phyloP scores from a whole-genome alignment of 371 early-diverging fungal species.

The Mortierella sp. region DNA sequence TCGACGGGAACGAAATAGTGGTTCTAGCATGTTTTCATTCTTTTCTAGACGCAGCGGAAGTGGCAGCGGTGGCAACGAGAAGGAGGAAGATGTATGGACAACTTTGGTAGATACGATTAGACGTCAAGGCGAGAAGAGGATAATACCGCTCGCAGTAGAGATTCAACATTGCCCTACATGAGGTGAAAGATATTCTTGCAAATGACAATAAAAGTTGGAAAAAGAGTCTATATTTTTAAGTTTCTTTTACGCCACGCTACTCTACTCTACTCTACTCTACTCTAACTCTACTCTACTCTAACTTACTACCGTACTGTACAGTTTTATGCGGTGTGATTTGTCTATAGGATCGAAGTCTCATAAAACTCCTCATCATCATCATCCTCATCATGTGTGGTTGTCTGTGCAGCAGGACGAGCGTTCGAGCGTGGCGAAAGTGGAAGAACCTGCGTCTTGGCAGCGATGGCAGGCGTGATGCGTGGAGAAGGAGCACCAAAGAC shows the following conservation, averaged over 20 bases:
- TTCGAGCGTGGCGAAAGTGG: constrained; percentile 3
- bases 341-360: constrained; percentile 1
- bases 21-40: neutral
- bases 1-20: neutral
- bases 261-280: too few relatives aligned
- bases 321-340: neutral
- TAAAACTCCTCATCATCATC: neutral
- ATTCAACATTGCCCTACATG: constrained; percentile 12
- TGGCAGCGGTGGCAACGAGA: neutral
- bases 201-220: neutral
- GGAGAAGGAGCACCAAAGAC: constrained; percentile 53
- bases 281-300: neutral
- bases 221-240: neutral
- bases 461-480: constrained; percentile 21
- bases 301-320: too few relatives aligned
- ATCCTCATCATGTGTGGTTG: neutral
- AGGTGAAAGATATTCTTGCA: neutral
- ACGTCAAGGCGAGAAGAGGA: constrained; percentile 1
- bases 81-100: neutral
- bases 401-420: neutral
- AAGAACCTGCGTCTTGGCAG: neutral
- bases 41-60: neutral
- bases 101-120: neutral
- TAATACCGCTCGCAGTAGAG: constrained; percentile 15
- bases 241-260: neutral